These are phyloP conservation scores for Aspergillus sp. DNA, from an alignment of 2,329 filamentous ascomycete species.

Conservation along the genomic window DNA sequence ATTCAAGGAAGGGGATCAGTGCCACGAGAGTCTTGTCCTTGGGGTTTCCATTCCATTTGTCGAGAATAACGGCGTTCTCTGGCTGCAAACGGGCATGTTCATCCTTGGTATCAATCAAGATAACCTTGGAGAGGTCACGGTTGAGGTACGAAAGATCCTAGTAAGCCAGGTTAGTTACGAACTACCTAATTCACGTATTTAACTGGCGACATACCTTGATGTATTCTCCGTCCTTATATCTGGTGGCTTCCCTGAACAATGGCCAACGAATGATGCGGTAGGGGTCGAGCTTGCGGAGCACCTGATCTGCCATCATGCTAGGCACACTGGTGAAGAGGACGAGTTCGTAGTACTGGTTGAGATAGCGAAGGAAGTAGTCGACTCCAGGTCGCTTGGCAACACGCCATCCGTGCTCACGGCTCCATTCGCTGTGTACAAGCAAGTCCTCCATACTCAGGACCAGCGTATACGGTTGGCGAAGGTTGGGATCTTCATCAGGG, in stretches of 20 bases:
- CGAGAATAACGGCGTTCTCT: slow-evolving; percentile 91
- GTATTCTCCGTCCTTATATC: slow-evolving; percentile 93
- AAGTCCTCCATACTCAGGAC: slow-evolving; percentile 92
- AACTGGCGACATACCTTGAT: slow-evolving; percentile 68
- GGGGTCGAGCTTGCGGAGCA: slow-evolving; percentile 91
- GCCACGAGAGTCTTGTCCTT: slow-evolving; percentile 83
- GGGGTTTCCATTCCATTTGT: slow-evolving; percentile 83
- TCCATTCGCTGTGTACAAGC: slow-evolving; percentile 92
- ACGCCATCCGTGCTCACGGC: slow-evolving; percentile 89
- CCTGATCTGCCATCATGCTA: slow-evolving; percentile 77
- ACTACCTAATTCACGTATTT: background rate
- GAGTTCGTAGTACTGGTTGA: slow-evolving; percentile 96
- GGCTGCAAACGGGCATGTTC: slow-evolving; percentile 84
- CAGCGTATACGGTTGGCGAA: slow-evolving; percentile 85
- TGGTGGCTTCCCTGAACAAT: slow-evolving; percentile 92
- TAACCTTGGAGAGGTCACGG: slow-evolving; percentile 90
- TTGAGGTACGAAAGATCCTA: slow-evolving; percentile 98
- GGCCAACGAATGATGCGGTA: slow-evolving; percentile 96
- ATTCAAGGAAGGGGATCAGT: slow-evolving; percentile 95
- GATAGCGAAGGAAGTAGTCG: slow-evolving; percentile 95
- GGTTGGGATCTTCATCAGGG: slow-evolving; percentile 68
- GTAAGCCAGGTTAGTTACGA: background rate
- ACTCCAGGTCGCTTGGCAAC: slow-evolving; percentile 91
- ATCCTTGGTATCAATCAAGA: slow-evolving; percentile 86
- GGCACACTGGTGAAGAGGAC: slow-evolving; percentile 93